Evolutionary conservation across 257 asterid genomes (phyloP).

Genomic region (Forsythia viridissima): DNA sequence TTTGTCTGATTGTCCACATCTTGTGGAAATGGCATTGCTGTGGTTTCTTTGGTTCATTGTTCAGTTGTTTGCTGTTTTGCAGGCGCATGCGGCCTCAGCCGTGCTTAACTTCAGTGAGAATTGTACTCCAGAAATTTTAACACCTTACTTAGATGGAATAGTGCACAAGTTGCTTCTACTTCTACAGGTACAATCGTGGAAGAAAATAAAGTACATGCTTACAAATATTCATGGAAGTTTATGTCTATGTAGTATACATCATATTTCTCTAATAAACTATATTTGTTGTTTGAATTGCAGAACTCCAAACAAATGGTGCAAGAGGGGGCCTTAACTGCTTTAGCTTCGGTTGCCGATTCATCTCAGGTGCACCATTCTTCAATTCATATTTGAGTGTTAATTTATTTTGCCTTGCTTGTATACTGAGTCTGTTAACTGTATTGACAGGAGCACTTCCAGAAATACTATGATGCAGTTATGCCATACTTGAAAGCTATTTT

Average conservation of each 20-base stretch:
- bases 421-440: constrained; percentile 22
- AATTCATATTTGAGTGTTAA: constrained; percentile 6
- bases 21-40: constrained; percentile 8
- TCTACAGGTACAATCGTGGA: constrained; percentile 59
- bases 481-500: constrained; percentile 86
- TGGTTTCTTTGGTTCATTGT: background rate
- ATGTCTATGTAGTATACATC: background rate
- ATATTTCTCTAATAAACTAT: constrained; percentile 6
- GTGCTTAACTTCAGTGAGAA: constrained; percentile 92
- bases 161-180: constrained; percentile 82
- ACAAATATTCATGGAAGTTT: background rate
- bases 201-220: background rate
- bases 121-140: constrained; percentile 85
- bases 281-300: constrained; percentile 46
- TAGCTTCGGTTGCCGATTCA: constrained; percentile 98
- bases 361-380: constrained; percentile 61
- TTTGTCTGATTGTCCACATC: constrained; percentile 11
- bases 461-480: constrained; percentile 88
- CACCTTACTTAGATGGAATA: constrained; percentile 81
- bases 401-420: constrained; percentile 10
- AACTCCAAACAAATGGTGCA: constrained; percentile 97
- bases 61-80: constrained; percentile 25
- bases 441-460: constrained; percentile 76
- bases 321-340: constrained; percentile 93
- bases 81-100: constrained; percentile 99